Base-by-base conservation (phyloP, 345 rosid species). In the Arabidopsis suecica region DNA sequence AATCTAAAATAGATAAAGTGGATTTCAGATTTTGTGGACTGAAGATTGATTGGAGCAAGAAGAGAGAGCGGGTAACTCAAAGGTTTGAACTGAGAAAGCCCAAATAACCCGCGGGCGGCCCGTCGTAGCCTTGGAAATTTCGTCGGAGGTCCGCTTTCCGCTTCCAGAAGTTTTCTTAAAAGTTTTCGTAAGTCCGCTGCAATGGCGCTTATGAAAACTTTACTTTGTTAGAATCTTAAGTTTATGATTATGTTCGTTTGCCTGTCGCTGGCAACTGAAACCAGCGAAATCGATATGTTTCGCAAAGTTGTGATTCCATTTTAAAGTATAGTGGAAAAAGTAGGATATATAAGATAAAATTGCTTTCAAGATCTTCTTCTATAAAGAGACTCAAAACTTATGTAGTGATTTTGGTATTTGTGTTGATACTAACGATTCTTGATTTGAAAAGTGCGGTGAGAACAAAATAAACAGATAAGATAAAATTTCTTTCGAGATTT, bases 21-120 rank as follows among this genome's bases (percentile, higher is more conserved):
- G 9, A 28, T 53, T 25, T 68, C 50, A 53, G 61, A n/a, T 51
- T 51, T 6, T 13, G 10, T 36, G 56, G 51, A 5, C n/a, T 33
- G 56, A 42, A 13, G 67, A 62, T 13, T 50, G 67, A 62, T 13
- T 50, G 51, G 11, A 40, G 61, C 36, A 32, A 14, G 38, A 55
- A 5, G 40, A 7, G 40, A 7, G 61, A 56, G 40, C 22, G 23
- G 40, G 23, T 45, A 45, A 45, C 50, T 6, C 20, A 14, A 34
- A 50, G 3, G 10, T 30, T 55, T 28, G 30, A 55, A 55, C 37
- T 6, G 20, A 55, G 60, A 6, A 30, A 13, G 18, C 8, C 61
- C 38, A 14, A 22, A 22, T 4, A 7, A 13, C 30, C 3, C 6
- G 6, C 6, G 38, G 38, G 20, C 38, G 6, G 13, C 4, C 6